Evolutionary conservation across 1,284 basidiomycete species (phyloP).

Genomic region (Cutaneotrichosporon daszewskae): DNA sequence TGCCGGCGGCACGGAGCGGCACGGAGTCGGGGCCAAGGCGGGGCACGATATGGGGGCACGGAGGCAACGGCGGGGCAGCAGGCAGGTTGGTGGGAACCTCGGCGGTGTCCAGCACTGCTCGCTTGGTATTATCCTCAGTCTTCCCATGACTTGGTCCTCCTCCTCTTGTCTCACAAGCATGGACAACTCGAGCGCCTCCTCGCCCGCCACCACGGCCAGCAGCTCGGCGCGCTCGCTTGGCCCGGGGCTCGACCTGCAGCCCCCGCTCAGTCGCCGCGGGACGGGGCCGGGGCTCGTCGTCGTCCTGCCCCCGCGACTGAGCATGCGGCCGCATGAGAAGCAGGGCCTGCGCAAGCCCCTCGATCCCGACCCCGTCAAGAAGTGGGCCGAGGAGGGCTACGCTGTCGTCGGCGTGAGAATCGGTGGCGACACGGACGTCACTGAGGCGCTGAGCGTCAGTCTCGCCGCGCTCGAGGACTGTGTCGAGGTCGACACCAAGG

Average conservation of each 20-base stretch:
- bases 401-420: conserved; percentile 13
- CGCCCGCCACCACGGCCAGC: background rate
- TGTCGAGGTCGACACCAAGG: conserved; percentile 3
- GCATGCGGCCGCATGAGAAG: conserved; percentile 10
- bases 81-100: too few relatives aligned
- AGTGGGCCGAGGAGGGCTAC: conserved; percentile 22
- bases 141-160: too few relatives aligned
- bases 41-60: too few relatives aligned
- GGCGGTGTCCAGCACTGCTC: too few relatives aligned
- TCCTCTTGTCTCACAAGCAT: too few relatives aligned
- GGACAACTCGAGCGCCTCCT: too few relatives aligned
- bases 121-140: too few relatives aligned
- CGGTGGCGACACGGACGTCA: conserved; percentile 9
- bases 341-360: conserved; percentile 9
- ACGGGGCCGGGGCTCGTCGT: conserved; percentile 14
- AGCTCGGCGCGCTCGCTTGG: background rate
- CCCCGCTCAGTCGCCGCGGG: conserved; percentile 13
- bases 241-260: conserved; percentile 10
- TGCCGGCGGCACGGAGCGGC: too few relatives aligned
- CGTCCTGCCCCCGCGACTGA: conserved; percentile 8
- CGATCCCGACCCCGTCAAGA: conserved; percentile 18
- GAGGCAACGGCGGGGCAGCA: too few relatives aligned
- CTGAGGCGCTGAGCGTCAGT: conserved; percentile 6
- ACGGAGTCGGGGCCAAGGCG: too few relatives aligned
- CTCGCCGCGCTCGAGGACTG: conserved; percentile 13